Evolutionary conservation across 2,329 filamentous ascomycete species (phyloP).

Genomic region (Anthostomella pinea): DNA sequence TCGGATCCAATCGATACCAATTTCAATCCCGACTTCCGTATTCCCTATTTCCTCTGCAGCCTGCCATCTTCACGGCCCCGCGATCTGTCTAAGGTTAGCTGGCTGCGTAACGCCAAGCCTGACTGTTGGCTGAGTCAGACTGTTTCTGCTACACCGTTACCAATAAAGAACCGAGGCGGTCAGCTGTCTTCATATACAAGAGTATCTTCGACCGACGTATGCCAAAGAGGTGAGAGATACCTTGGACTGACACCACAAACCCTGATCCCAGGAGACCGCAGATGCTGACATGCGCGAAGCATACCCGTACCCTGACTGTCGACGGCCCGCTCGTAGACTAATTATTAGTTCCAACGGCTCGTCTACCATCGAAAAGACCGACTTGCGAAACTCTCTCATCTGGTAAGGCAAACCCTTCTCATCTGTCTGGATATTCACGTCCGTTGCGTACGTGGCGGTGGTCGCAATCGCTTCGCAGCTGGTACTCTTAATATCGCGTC

Average conservation of each 20-base stretch:
- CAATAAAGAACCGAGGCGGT: slow-evolving; percentile 7
- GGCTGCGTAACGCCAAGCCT: slow-evolving; percentile 17
- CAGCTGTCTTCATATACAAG: slow-evolving; percentile 8
- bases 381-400: slow-evolving; percentile 2
- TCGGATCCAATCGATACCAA: slow-evolving; percentile 24
- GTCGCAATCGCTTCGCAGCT: too few relatives aligned
- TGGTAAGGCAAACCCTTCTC: slow-evolving; percentile 16
- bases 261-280: slow-evolving; percentile 19
- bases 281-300: slow-evolving; percentile 7
- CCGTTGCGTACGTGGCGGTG: too few relatives aligned
- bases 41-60: slow-evolving; percentile 15
- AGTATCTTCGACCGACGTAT: slow-evolving; percentile 11
- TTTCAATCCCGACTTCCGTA: slow-evolving; percentile 23
- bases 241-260: too few relatives aligned
- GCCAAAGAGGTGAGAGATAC: slow-evolving; percentile 17
- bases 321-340: slow-evolving; percentile 12
- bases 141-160: slow-evolving; percentile 4
- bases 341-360: slow-evolving; percentile 8
- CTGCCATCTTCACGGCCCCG: slow-evolving; percentile 11
- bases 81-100: slow-evolving; percentile 23
- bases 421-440: too few relatives aligned
- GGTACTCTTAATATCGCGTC: too few relatives aligned
- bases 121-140: slow-evolving; percentile 24
- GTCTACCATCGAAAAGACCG: slow-evolving; percentile 4
- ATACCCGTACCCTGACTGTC: slow-evolving; percentile 7